These are phyloP conservation scores for Tephrocybe sp. DNA, from an alignment of 768 basidiomycete species.

Conservation along the genomic window DNA sequence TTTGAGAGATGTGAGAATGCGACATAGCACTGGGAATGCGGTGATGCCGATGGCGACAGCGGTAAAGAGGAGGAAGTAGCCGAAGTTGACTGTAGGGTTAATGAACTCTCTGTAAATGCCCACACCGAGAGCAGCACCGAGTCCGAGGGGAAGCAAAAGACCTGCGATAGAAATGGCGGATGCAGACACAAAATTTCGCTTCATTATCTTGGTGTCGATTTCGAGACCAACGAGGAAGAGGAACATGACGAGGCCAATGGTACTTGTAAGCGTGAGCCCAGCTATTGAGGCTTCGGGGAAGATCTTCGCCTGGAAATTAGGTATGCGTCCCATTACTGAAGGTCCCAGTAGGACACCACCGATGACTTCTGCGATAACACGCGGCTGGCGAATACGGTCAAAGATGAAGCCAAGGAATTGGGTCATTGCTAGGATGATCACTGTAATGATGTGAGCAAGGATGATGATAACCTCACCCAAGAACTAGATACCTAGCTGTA, in stretches of 20 bases:
- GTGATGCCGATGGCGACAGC: conserved; percentile 84
- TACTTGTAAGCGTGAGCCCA: conserved; percentile 69
- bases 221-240: conserved; percentile 87
- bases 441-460: conserved; percentile 29
- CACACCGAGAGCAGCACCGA: conserved; percentile 74
- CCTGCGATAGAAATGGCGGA: conserved; percentile 64
- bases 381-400: conserved; percentile 75
- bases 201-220: conserved; percentile 72
- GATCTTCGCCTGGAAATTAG: conserved; percentile 60
- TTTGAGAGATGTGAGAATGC: conserved; percentile 82
- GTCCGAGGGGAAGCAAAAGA: conserved; percentile 73
- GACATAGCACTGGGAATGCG: conserved; percentile 80
- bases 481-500: conserved; percentile 61
- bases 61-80: conserved; percentile 83
- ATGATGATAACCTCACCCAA: neutral
- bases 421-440: conserved; percentile 80
- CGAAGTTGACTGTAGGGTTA: conserved; percentile 57
- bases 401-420: conserved; percentile 71
- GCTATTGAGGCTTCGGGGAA: conserved; percentile 56
- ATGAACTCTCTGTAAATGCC: conserved; percentile 75
- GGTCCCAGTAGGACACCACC: conserved; percentile 87
- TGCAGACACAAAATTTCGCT: conserved; percentile 59
- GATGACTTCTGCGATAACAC: conserved; percentile 93
- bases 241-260: conserved; percentile 74
- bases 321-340: conserved; percentile 77